Evolutionary conservation across 768 basidiomycete species (phyloP).

Genomic region (Pleurotus salmoneostramineus): DNA sequence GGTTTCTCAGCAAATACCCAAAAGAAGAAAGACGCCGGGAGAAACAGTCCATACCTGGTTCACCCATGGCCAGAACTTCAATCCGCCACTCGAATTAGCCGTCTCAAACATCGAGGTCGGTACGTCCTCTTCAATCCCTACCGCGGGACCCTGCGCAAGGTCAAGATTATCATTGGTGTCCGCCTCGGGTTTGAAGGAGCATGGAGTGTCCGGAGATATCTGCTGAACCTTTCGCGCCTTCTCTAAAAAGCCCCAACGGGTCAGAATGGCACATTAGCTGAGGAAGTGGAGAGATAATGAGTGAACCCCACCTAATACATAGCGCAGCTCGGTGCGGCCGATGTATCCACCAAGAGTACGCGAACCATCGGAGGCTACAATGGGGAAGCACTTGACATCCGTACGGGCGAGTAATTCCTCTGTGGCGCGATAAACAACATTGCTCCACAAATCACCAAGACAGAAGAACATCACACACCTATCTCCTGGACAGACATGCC

Average conservation of each 20-base stretch:
- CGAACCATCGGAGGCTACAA: slow-evolving; percentile 62
- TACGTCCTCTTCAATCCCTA: slow-evolving; percentile 67
- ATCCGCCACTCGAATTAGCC: slow-evolving; percentile 49
- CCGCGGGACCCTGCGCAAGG: slow-evolving; percentile 42
- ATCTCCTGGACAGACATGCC: slow-evolving; percentile 79
- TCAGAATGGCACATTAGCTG: background rate
- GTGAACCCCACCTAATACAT: slow-evolving; percentile 67
- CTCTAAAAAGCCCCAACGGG: slow-evolving; percentile 4
- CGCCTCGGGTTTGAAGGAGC: slow-evolving; percentile 6
- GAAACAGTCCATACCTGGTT: slow-evolving; percentile 65
- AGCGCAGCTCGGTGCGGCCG: slow-evolving; percentile 77
- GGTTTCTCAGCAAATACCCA: background rate
- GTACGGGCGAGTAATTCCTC: slow-evolving; percentile 71
- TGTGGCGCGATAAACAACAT: slow-evolving; percentile 22
- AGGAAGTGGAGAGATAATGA: background rate
- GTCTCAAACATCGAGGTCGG: slow-evolving; percentile 61
- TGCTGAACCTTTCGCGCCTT: slow-evolving; percentile 9
- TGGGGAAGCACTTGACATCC: slow-evolving; percentile 87
- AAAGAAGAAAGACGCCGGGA: background rate
- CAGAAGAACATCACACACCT: slow-evolving; percentile 43
- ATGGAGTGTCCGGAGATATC: slow-evolving; percentile 7
- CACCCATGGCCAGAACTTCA: slow-evolving; percentile 87
- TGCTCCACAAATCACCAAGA: background rate
- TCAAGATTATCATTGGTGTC: slow-evolving; percentile 43
- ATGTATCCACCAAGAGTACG: slow-evolving; percentile 81